Conservation (phyloP, 2,329 filamentous ascomycete species). For the Pseudocercospora musae region DNA sequence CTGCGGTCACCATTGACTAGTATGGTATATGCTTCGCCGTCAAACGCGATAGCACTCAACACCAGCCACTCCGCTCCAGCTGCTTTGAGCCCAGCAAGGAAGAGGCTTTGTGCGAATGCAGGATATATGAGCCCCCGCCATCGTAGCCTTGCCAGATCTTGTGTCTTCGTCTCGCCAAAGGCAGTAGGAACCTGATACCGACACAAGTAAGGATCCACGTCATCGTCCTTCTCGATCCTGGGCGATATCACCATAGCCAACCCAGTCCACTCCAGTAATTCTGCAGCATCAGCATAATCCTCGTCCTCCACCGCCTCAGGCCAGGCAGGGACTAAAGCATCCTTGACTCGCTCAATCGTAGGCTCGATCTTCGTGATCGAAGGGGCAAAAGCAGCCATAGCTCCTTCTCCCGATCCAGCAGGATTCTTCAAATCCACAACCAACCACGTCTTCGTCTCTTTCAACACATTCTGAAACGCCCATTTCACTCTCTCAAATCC, state of each 20-base stretch:
- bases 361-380: slow-evolving; percentile 29
- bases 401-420: slow-evolving; percentile 5
- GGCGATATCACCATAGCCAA: slow-evolving; percentile 64
- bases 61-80: slow-evolving; percentile 33
- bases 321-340: slow-evolving; percentile 34
- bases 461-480: slow-evolving; percentile 75
- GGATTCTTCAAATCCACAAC: slow-evolving; percentile 59
- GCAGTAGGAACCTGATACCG: slow-evolving; percentile 58
- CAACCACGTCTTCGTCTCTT: slow-evolving; percentile 68
- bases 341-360: slow-evolving; percentile 24
- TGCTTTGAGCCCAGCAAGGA: slow-evolving; percentile 29
- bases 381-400: slow-evolving; percentile 34
- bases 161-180: slow-evolving; percentile 5
- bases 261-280: slow-evolving; percentile 72
- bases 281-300: slow-evolving; percentile 61
- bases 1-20: slow-evolving; percentile 27
- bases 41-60: slow-evolving; percentile 30
- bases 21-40: slow-evolving; percentile 31
- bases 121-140: slow-evolving; percentile 45
- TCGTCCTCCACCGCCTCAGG: slow-evolving; percentile 35
- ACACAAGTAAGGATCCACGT: slow-evolving; percentile 66
- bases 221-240: slow-evolving; percentile 56
- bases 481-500: slow-evolving; percentile 75
- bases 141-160: slow-evolving; percentile 37
- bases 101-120: slow-evolving; percentile 31